Evolutionary conservation across 441 rosid genomes (phyloP), one percentile per base, ranked within the genome.

Genomic region (Populus tomentosa): DNA sequence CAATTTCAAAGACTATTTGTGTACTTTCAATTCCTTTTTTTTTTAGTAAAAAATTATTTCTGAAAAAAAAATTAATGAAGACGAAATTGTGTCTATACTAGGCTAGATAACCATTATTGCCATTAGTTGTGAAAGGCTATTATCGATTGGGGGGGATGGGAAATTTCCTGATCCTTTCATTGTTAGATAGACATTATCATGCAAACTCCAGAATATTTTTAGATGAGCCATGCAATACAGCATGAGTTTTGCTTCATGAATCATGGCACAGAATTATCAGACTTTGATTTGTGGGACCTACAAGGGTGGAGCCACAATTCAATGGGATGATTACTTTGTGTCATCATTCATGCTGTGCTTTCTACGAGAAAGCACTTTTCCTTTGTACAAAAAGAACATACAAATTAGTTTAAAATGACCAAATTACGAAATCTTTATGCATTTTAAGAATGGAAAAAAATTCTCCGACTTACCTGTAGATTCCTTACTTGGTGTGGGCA

Each of bases 401-500:
- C 21, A 53, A 53, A 6, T 53, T 53, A 53, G 21, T 53, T 53
- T 53, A 53, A 53, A 21, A 53, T 53, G 21, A 53, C 0, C 32
- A 16, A 30, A 30, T 30, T 30, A 30, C 61, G 3, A 53, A 53
- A 53, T 16, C 61, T 53, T 30, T 53, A 4, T 16, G 1, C n/a
- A 2, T 30, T 0, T 14, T 3, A 24, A 42, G 71, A 18, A 59
- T 20, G 5, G 2, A 16, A 65, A 9, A 32, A 56, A 24, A 67
- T 30, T 21, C 13, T n/a, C 10, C 32, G 42, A 63, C 35, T 68
- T 59, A 92, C 99, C 97, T 87, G 92, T 56, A 94, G 92, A 80
- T 95, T 95, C 71, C 98, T 85, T 63, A 94, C 99, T 89, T 95
- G 99, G 81, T 95, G 98, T 2, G 98, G 97, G 80, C 32, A 30